Percentiles rank a stretch among this genome's conserved stretches.
phyloP scores from a whole-genome alignment of 1,284 basidiomycete species.

The Phellinidium pouzarii region DNA sequence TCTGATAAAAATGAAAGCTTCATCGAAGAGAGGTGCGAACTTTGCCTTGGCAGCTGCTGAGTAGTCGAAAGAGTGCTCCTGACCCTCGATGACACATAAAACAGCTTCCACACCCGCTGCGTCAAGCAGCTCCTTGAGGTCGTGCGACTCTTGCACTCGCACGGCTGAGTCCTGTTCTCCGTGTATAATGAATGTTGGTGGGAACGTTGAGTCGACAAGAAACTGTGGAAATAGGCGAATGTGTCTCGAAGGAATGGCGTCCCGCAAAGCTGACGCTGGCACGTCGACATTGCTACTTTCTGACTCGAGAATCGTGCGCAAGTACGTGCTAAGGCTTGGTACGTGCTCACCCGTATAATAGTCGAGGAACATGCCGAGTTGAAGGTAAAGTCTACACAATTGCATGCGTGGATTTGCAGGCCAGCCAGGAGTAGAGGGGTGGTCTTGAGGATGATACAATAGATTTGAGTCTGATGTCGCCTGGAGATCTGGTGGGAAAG shows the following conservation, averaged over 20 bases:
- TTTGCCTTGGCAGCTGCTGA: conserved; percentile 12
- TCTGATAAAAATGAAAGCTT: conserved; percentile 16
- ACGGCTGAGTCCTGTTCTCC: conserved; percentile 52
- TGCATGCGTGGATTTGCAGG: conserved; percentile 58
- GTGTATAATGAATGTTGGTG: conserved; percentile 48
- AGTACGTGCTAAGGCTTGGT: conserved; percentile 42
- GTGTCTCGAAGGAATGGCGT: conserved; percentile 34
- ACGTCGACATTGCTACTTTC: conserved; percentile 4
- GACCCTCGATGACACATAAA: conserved; percentile 38
- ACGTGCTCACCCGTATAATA: conserved; percentile 52
- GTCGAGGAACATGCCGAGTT: conserved; percentile 51
- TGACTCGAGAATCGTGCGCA: conserved; percentile 29
- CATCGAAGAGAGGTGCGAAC: conserved; percentile 15
- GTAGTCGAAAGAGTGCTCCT: conserved; percentile 47
- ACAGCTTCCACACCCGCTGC: conserved; percentile 33
- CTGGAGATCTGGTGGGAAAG: conserved; percentile 26
- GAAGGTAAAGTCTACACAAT: conserved; percentile 50
- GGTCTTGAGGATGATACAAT: conserved; percentile 39
- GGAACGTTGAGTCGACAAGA: conserved; percentile 37
- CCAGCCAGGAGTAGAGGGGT: conserved; percentile 43
- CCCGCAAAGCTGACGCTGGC: neutral
- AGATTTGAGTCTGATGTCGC: conserved; percentile 39
- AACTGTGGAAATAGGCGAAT: conserved; percentile 49
- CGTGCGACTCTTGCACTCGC: conserved; percentile 38
- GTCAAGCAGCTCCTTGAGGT: conserved; percentile 34